These are phyloP conservation scores for Rickenella mellea DNA, from an alignment of 768 basidiomycete genomes.

Conservation along the genomic window DNA sequence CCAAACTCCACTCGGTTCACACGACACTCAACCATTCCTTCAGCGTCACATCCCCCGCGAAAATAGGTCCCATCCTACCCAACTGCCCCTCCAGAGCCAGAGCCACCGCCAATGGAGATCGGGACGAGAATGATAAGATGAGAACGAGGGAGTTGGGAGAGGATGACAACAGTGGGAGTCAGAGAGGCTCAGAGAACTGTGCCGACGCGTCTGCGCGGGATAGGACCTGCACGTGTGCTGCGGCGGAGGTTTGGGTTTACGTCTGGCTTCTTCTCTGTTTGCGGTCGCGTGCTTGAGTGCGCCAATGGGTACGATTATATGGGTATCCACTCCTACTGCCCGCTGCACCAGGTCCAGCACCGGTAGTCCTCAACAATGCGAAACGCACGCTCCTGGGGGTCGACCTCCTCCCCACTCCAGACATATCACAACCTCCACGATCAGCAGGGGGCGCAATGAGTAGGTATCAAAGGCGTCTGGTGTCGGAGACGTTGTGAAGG, in stretches of 20 bases:
- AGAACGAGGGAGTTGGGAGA: constrained; percentile 68
- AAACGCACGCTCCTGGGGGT: constrained; percentile 78
- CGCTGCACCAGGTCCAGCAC: constrained; percentile 2
- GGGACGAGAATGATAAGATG: constrained; percentile 54
- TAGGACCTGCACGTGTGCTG: constrained; percentile 42
- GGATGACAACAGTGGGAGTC: constrained; percentile 66
- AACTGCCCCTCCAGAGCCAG: constrained; percentile 37
- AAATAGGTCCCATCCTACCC: constrained; percentile 73
- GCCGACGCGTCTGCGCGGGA: constrained; percentile 43
- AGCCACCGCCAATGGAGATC: constrained; percentile 36
- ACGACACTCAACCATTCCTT: constrained; percentile 71
- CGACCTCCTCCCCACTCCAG: constrained; percentile 37
- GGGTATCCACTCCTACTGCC: neutral
- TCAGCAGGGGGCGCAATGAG: neutral
- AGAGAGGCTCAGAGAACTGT: constrained; percentile 35
- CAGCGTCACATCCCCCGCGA: constrained; percentile 64
- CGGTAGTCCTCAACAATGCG: constrained; percentile 50
- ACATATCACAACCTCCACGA: neutral
- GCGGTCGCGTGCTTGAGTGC: too few relatives aligned
- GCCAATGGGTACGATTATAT: neutral
- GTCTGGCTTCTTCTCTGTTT: constrained; percentile 28
- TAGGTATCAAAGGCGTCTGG: constrained; percentile 4
- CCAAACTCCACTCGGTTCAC: constrained; percentile 69
- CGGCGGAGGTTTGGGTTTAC: constrained; percentile 15
- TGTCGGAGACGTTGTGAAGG: constrained; percentile 5